Conservation (phyloP, 495 filamentous ascomycete genomes). For the Podospora pseudocomata region DNA sequence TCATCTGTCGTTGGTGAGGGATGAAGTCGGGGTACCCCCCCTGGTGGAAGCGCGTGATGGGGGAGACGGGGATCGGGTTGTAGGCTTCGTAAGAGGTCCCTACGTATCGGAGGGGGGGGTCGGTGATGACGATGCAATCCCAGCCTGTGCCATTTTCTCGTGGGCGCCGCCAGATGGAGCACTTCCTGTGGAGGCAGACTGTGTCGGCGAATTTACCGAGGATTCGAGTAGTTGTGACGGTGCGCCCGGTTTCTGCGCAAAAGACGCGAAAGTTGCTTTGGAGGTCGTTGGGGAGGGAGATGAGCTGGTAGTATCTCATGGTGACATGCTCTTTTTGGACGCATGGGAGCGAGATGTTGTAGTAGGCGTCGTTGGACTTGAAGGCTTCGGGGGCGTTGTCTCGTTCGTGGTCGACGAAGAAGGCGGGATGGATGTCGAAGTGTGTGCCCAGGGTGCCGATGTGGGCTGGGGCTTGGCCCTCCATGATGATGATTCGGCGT, state of each 20-base stretch:
- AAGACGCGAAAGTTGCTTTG: not conserved
- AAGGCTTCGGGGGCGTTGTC: constrained; percentile 2
- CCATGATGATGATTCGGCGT: constrained; percentile 2
- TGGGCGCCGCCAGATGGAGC: not conserved
- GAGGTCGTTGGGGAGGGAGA: not conserved
- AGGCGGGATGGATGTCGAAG: not conserved
- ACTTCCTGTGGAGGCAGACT: not conserved
- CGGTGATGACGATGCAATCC: not conserved
- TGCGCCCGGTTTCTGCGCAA: not conserved
- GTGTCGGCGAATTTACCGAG: constrained; percentile 1
- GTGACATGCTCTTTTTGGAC: constrained; percentile 3
- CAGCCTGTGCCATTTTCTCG: not conserved
- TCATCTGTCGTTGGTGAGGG: not conserved
- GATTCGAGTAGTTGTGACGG: not conserved
- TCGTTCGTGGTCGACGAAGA: constrained; percentile 4
- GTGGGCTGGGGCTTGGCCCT: constrained; percentile 1
- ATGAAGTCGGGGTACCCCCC: not conserved
- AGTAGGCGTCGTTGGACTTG: not conserved
- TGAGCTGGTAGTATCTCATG: constrained; percentile 5
- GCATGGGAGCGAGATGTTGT: not conserved
- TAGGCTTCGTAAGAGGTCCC: not conserved
- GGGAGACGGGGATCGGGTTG: not conserved
- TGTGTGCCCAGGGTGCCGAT: not conserved
- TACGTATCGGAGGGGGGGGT: not conserved
- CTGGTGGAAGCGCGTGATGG: not conserved